Conservation (phyloP, 441 rosid genomes). For the Syzygium syzygioides region DNA sequence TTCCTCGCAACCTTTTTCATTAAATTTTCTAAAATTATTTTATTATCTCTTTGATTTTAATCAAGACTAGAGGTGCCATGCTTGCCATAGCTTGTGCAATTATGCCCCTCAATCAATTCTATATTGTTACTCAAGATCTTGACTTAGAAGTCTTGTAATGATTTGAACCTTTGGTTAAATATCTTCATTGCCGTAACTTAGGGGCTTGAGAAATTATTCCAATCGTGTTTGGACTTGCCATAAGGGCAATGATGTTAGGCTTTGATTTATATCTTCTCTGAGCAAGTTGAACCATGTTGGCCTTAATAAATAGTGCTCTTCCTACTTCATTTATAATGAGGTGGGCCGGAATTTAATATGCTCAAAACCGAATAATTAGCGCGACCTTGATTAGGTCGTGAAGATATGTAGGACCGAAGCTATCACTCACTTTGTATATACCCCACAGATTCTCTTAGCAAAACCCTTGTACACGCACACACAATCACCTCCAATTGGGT, state of each 20-base stretch:
- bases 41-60: background rate
- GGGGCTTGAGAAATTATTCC: background rate
- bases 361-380: background rate
- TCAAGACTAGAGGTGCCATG: background rate
- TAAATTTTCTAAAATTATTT: background rate
- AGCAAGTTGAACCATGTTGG: background rate
- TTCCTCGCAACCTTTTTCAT: background rate
- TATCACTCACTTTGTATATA: background rate
- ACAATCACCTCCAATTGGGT: background rate
- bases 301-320: background rate
- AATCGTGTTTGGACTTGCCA: background rate
- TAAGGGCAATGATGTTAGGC: background rate
- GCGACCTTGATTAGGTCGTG: background rate
- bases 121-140: background rate
- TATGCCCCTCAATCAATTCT: background rate
- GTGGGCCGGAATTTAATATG: background rate
- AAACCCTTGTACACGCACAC: background rate
- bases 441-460: background rate
- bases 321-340: background rate
- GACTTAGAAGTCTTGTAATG: background rate
- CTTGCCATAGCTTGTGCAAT: background rate
- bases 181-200: background rate
- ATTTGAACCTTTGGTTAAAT: background rate
- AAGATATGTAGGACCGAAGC: conserved; percentile 1
- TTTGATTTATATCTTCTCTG: background rate